These are phyloP conservation scores for Aspergillus amoenus DNA, from an alignment of 2,329 filamentous ascomycete genomes.

Conservation along the genomic window DNA sequence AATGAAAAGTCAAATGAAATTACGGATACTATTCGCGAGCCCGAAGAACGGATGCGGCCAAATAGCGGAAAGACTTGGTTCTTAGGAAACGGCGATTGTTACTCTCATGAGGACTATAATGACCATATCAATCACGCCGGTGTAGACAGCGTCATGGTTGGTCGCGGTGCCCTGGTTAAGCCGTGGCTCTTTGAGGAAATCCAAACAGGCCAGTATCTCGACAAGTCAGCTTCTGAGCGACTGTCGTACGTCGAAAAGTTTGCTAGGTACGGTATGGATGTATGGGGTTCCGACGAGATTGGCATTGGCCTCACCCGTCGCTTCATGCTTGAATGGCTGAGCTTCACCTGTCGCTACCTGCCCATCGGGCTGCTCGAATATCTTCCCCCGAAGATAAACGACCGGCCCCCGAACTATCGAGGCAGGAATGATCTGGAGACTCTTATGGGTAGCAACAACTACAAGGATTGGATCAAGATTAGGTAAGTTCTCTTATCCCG, in stretches of 20 bases:
- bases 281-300: conserved; percentile 94
- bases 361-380: conserved; percentile 85
- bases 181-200: conserved; percentile 99
- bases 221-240: conserved; percentile 88
- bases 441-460: conserved; percentile 85
- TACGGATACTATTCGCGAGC: conserved; percentile 74
- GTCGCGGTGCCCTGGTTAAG: conserved; percentile 93
- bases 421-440: conserved; percentile 91
- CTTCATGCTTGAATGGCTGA: conserved; percentile 94
- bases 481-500: conserved; percentile 60
- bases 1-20: conserved; percentile 66
- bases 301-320: conserved; percentile 86
- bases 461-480: conserved; percentile 98
- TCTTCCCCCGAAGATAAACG: conserved; percentile 83
- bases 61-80: conserved; percentile 78
- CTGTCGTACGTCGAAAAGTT: conserved; percentile 86
- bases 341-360: conserved; percentile 89
- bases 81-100: conserved; percentile 94
- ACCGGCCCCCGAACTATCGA: conserved; percentile 79
- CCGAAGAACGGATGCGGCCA: conserved; percentile 71
- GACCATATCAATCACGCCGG: conserved; percentile 71
- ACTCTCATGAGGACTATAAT: conserved; percentile 86
- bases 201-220: conserved; percentile 83
- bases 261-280: conserved; percentile 82
- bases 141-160: conserved; percentile 95